Evolutionary conservation across 2,329 filamentous ascomycete genomes (phyloP), one percentile per base, ranked within the genome.

Genomic region (Sclerotinia trifoliorum): DNA sequence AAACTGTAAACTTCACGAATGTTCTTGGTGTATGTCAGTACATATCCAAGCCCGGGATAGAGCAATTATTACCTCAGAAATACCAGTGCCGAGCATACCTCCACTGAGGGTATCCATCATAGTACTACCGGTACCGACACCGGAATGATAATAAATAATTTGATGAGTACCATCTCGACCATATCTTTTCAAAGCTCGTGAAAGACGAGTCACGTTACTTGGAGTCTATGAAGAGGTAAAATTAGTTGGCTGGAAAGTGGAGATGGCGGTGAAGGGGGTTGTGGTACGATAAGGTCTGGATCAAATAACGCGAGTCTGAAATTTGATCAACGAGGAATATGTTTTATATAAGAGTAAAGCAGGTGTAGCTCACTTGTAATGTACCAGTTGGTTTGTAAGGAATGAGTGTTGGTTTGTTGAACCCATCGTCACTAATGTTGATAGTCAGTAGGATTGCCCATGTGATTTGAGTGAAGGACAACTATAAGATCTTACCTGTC

Each of bases 301-400:
- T 3, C 13, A 62, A 19, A 35, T 11, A 35, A 49, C 21, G 11
- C 58, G 21, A 49, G 49, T 29, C 58, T 39, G 44, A 24, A 61
- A 13, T 51, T 51, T 51, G 46, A 51, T 51, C 6, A 35, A 19
- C 4, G 13, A 10, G 58, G 15, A 24, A 24, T 24, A 35, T 19
- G 48, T 17, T 10, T n/a, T 6, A 5, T 60, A 48, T 5, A 32
- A 62, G 13, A 29, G 3, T 19, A 35, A 49, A 21, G 48, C 21
- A 1, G 46, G 32, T 29, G n/a, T 44, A 29, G 54, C 55, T 62
- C 17, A 67, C 65, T 17, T 67, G 65, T 15, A 67, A 62, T 44
- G 87, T 83, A 48, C 85, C 84, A 8, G 85, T 87, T 49, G 88
- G 84, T 65, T 87, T 86, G 62, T 85, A 87, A 0, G 85, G 83